phyloP scores from a whole-genome alignment of 2,329 filamentous ascomycete genomes.

The Aspergillus neoniger region DNA sequence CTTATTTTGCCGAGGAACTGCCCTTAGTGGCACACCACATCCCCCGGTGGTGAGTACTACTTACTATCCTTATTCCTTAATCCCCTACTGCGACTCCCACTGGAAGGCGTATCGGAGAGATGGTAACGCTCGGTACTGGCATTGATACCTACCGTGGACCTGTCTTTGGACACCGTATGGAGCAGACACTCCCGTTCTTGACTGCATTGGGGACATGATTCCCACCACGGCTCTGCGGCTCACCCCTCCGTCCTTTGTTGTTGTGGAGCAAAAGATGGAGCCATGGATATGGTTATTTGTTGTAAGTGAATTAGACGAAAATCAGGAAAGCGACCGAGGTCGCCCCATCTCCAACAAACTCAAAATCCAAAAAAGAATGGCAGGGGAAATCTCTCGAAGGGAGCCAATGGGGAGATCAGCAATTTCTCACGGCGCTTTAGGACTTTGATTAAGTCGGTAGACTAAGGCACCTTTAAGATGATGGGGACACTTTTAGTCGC shows the following conservation, averaged over 20 bases:
- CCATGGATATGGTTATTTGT: conserved; percentile 18
- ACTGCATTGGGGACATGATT: neutral
- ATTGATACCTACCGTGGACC: neutral
- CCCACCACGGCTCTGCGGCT: conserved; percentile 12
- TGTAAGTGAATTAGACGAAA: conserved; percentile 12
- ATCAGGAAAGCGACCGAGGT: conserved; percentile 7
- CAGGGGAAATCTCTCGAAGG: conserved; percentile 2
- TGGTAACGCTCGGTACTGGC: neutral
- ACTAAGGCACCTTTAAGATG: conserved; percentile 4
- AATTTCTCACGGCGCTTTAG: neutral
- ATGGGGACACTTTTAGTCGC: neutral
- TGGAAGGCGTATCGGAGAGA: neutral
- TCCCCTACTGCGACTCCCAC: no score
- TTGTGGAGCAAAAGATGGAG: conserved; percentile 15
- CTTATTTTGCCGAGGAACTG: conserved; percentile 1
- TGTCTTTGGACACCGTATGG: neutral
- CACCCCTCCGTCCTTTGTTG: conserved; percentile 8
- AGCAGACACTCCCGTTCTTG: neutral
- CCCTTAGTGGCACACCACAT: neutral
- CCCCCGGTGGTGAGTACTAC: neutral
- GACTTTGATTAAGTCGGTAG: conserved; percentile 2
- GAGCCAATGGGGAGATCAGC: neutral
- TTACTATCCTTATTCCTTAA: no score
- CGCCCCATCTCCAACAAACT: conserved; percentile 13
- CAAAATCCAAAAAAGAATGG: conserved; percentile 12